These are phyloP conservation scores for Fusarium equiseti DNA, from an alignment of 2,329 filamentous ascomycete genomes.

Conservation along the genomic window DNA sequence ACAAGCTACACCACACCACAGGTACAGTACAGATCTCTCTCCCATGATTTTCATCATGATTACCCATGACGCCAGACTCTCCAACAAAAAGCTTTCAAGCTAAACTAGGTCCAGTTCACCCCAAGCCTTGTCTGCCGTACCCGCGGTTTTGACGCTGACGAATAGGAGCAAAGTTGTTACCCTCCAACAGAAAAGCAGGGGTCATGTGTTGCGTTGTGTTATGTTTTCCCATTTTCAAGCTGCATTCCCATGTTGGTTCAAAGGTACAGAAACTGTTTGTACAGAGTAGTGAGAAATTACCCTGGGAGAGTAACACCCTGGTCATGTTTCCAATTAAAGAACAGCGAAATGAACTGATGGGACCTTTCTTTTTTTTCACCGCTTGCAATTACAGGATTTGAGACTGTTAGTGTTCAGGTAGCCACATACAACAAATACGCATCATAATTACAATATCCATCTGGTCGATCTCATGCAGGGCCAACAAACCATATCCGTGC, in stretches of 20 bases:
- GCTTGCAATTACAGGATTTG: slow-evolving; percentile 11
- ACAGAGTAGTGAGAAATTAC: background rate
- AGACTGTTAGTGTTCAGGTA: background rate
- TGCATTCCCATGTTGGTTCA: background rate
- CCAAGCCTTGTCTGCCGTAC: slow-evolving; percentile 39
- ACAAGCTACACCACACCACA: background rate
- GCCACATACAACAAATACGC: background rate
- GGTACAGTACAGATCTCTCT: background rate
- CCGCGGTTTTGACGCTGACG: slow-evolving; percentile 13
- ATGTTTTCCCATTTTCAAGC: background rate
- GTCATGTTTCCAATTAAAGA: slow-evolving; percentile 38
- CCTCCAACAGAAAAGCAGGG: slow-evolving; percentile 23
- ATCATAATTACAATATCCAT: too few species aligned
- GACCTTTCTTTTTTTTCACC: slow-evolving; percentile 31
- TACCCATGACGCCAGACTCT: slow-evolving; percentile 31
- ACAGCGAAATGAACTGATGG: slow-evolving; percentile 34
- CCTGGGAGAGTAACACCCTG: slow-evolving; percentile 1
- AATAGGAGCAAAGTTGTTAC: slow-evolving; percentile 27
- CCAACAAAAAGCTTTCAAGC: slow-evolving; percentile 40
- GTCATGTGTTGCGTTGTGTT: slow-evolving; percentile 28
- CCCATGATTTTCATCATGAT: slow-evolving; percentile 12
- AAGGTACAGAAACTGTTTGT: too few species aligned
- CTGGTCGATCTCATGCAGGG: slow-evolving; percentile 26
- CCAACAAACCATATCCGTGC: slow-evolving; percentile 27
- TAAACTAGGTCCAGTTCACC: slow-evolving; percentile 34